A percentile compares a stretch with the other conserved stretches of the same genome.
These are phyloP conservation scores for Lecanicillium sp. DNA, from an alignment of 2,329 filamentous ascomycete species.

Conservation along the genomic window DNA sequence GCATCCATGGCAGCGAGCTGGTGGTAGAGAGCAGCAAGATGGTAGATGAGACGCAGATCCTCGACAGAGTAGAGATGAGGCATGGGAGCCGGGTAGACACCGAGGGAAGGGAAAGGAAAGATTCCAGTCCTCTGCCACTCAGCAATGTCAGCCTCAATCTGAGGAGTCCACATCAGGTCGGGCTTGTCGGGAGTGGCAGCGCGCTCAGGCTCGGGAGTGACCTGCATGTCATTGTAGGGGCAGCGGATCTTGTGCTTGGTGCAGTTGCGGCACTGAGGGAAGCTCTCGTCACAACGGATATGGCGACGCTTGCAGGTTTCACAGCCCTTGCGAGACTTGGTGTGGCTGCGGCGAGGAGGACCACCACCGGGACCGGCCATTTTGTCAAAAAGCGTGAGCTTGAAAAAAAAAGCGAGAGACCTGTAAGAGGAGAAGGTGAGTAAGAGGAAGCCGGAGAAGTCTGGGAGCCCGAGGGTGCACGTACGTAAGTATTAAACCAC, in stretches of 20 bases:
- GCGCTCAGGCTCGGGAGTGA: constrained; percentile 55
- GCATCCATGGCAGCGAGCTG: constrained; percentile 73
- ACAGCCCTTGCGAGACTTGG: constrained; percentile 97
- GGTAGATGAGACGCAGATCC: constrained; percentile 83
- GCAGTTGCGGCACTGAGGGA: constrained; percentile 97
- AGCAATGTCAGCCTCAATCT: constrained; percentile 74
- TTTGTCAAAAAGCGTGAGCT: constrained; percentile 24
- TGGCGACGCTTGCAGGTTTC: constrained; percentile 96
- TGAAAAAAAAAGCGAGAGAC: constrained; percentile 25
- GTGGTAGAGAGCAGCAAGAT: constrained; percentile 78
- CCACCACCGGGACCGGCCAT: constrained; percentile 96
- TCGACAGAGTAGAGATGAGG: constrained; percentile 68
- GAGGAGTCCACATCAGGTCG: constrained; percentile 77
- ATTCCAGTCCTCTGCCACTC: constrained; percentile 78
- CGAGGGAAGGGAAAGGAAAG: constrained; percentile 78
- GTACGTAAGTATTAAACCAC: constrained; percentile 25
- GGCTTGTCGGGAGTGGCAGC: constrained; percentile 56
- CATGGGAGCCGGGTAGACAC: constrained; percentile 67
- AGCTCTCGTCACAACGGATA: constrained; percentile 95
- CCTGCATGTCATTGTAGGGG: constrained; percentile 87
- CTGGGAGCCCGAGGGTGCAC: constrained; percentile 13
- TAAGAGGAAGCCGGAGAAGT: background rate
- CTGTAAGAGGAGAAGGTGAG: constrained; percentile 16
- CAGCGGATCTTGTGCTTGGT: constrained; percentile 98
- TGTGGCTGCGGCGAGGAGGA: constrained; percentile 87